phyloP scores from a whole-genome alignment of 345 rosid species.

The Dovyalis caffra region DNA sequence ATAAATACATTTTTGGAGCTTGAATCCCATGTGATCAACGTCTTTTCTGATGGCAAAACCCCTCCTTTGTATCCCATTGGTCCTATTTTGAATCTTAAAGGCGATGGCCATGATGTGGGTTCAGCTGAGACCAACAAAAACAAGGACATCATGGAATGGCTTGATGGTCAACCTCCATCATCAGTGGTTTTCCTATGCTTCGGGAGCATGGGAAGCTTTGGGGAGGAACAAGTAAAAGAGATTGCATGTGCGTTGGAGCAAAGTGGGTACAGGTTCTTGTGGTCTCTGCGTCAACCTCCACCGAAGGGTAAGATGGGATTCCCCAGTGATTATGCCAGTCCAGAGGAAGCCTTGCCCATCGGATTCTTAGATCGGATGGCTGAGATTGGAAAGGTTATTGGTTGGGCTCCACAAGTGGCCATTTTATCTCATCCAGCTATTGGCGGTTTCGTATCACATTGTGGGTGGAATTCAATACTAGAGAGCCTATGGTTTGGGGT shows the following conservation, averaged over 20 bases:
- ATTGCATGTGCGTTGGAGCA: too few species aligned
- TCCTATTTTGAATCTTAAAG: too few species aligned
- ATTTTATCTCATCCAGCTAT: constrained; percentile 6
- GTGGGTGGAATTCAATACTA: constrained; percentile 20
- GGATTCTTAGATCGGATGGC: constrained; percentile 18
- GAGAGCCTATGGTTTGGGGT: constrained; percentile 24
- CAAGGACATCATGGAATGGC: constrained; percentile 9
- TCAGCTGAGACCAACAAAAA: too few species aligned
- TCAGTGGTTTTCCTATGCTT: constrained; percentile 18
- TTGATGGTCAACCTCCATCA: constrained; percentile 4
- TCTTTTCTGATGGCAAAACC: background rate
- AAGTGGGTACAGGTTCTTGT: background rate
- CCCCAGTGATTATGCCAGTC: background rate
- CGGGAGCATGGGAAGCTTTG: too few species aligned
- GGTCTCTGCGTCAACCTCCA: constrained; percentile 13
- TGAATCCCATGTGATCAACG: constrained; percentile 11
- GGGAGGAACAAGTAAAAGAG: too few species aligned
- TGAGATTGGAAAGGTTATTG: too few species aligned
- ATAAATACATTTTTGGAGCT: constrained; percentile 13
- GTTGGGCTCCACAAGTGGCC: constrained; percentile 23
- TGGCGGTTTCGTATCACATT: constrained; percentile 24
- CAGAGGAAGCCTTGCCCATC: background rate
- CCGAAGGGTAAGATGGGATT: background rate
- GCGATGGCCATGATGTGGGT: too few species aligned
- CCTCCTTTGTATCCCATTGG: constrained; percentile 13